Base-by-base conservation (phyloP, 257 asterid genomes). In the Penstemon newberryi region DNA sequence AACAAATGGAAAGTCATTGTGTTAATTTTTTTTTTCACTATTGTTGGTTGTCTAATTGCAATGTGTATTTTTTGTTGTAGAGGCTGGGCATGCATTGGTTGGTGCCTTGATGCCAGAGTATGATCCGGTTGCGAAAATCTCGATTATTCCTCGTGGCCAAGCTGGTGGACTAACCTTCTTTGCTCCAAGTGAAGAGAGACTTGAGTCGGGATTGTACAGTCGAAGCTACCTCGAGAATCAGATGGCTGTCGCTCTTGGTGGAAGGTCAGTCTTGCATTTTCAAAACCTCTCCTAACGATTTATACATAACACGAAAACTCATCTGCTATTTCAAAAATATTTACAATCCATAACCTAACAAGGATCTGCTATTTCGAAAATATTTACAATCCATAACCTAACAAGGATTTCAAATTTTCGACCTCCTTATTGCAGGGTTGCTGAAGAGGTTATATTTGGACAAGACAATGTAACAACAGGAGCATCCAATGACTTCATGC, bases 61-160 rank as follows among this genome's bases (percentile, higher is more conserved):
- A 10, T 8, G 47, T 58, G 40, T 55, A 12, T 36, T 53, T 66
- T 64, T 43, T 55, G 50, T 39, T 77, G 61, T 74, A 94, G 99
- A 94, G 91, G 99, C 97, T 45, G 99, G 97, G n/a, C 99, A 94
- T 82, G 99, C 99, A 60, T 84, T 94, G 67, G 97, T 94, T 66
- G 99, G 99, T 70, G 99, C 99, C 9, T 73, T 94, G 75, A 89
- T 94, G 99, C 99, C 99, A 0, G 99, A 94, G 62, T 94, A 94
- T 54, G 99, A 94, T 72, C 97, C 99, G 1, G 99, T 94, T 59
- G 99, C 99, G 64, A 94, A 94, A 63, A 94, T 94, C 82, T 94
- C 99, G 11, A 94, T 94, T 69, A 91, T 94, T 76, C 99, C 99
- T 33, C 99, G 99, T 58, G 99, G 99, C 69, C 99, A 94, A 77